These are phyloP conservation scores for Discostella stelligeroides DNA, from an alignment of 108 stramenopile species.

Conservation along the genomic window DNA sequence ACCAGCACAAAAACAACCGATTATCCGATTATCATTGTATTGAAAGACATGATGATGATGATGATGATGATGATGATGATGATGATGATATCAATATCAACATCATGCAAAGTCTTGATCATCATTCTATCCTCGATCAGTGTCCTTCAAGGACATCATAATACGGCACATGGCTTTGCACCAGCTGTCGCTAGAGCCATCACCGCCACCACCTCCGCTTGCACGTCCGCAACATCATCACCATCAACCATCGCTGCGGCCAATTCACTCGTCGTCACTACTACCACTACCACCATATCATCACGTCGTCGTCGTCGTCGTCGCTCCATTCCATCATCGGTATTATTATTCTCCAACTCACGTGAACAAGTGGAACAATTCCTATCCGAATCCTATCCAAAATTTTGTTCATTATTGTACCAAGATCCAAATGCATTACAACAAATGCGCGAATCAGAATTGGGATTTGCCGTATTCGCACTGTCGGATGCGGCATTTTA, in stretches of 20 bases:
- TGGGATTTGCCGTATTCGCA: slow-evolving; percentile 24
- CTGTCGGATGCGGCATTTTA: slow-evolving; percentile 15
- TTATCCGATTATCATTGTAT: too few species aligned
- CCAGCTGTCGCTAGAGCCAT: background rate
- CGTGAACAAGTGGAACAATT: slow-evolving; percentile 12
- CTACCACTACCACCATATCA: too few species aligned
- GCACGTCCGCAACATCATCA: background rate
- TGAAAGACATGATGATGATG: too few species aligned
- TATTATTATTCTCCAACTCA: background rate
- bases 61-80: too few species aligned
- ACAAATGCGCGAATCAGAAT: slow-evolving; percentile 22
- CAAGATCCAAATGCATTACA: slow-evolving; percentile 19
- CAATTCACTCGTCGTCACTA: too few species aligned
- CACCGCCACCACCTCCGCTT: background rate
- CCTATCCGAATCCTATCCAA: slow-evolving; percentile 14
- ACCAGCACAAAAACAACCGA: too few species aligned
- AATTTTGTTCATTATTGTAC: slow-evolving; percentile 19
- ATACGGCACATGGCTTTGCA: background rate
- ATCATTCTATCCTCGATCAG: background rate
- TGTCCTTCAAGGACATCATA: background rate
- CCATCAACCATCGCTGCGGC: too few species aligned
- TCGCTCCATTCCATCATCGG: background rate
- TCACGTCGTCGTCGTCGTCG: too few species aligned
- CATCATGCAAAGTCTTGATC: background rate
- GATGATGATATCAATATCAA: too few species aligned